Conservation (phyloP, 768 basidiomycete genomes). For the Crucibulum laeve region DNA sequence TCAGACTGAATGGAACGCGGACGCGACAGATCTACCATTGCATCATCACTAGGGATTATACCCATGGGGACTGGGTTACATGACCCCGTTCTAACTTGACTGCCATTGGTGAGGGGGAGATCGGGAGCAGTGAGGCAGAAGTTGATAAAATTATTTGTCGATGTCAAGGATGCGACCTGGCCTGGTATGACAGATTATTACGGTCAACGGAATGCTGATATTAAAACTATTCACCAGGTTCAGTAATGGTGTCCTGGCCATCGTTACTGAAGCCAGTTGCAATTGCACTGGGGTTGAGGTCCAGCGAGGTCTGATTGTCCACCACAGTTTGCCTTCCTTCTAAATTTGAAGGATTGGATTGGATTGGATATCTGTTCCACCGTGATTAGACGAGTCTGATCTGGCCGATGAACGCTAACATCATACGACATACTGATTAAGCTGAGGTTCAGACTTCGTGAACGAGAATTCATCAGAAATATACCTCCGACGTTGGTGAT, state of each 20-base stretch:
- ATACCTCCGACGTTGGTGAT: too few species aligned
- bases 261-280: slow-evolving; percentile 50
- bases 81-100: slow-evolving; percentile 46
- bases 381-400: too few species aligned
- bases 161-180: slow-evolving; percentile 48
- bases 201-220: neutral
- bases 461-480: too few species aligned
- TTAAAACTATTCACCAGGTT: neutral
- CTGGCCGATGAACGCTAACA: too few species aligned
- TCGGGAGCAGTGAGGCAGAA: slow-evolving; percentile 41
- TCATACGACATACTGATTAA: too few species aligned
- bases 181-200: slow-evolving; percentile 16
- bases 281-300: slow-evolving; percentile 44
- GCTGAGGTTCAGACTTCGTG: too few species aligned
- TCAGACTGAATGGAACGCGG: too few species aligned
- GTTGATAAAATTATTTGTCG: slow-evolving; percentile 61
- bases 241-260: slow-evolving; percentile 32
- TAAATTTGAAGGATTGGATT: too few species aligned
- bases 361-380: too few species aligned
- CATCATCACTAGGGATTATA: slow-evolving; percentile 40
- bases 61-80: slow-evolving; percentile 60
- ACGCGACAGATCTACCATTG: too few species aligned
- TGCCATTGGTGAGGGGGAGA: slow-evolving; percentile 50
- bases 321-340: too few species aligned
- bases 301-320: too few species aligned